Evolutionary conservation across 2,329 filamentous ascomycete species (phyloP), one percentile per base, ranked within the genome.

Genomic region (Conoideocrella luteorostrata): DNA sequence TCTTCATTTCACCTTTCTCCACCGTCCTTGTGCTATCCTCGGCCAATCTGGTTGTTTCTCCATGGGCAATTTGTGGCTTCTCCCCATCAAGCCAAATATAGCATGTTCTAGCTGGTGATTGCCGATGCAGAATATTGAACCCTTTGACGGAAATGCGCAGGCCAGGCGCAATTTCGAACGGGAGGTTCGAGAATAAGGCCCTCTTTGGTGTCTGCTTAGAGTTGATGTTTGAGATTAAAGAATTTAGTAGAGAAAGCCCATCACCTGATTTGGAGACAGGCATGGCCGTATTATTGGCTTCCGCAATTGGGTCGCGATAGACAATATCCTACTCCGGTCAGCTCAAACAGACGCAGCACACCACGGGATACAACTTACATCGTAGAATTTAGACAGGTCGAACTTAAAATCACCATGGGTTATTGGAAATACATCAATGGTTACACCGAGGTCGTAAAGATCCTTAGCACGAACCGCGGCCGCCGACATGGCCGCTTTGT

Each of bases 341-440:
- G 39, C 10, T 11, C 11, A 12, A 20, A 24, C n/a, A n/a, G n/a
- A n/a, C n/a, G n/a, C n/a, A n/a, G n/a, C n/a, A n/a, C n/a, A n/a
- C n/a, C 3, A 10, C 12, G 17, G 7, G 21, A 21, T 21, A 22
- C 17, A 20, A 52, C 73, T 53, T 72, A 91, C 87, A 64, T 97
- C 88, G 63, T 96, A 98, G 64, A 98, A 98, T 46, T 86, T 90
- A 45, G 78, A 73, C 4, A 87, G 71, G 52, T 95, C 84, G 57
- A 98, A 98, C 26, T 76, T 77, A 49, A 78, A 74, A 22, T 82
- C 82, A 3, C 64, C 70, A 1, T 78, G 78, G 20, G 84, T 86
- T 45, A 98, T 91, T 1, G 93, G 90, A 53, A 97, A 98, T 0
- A 98, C 70, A 56, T 97, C 91, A 47, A 98, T 95, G 1, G 79